Conservation (phyloP, 768 basidiomycete species). For the Podaxis pistillaris region DNA sequence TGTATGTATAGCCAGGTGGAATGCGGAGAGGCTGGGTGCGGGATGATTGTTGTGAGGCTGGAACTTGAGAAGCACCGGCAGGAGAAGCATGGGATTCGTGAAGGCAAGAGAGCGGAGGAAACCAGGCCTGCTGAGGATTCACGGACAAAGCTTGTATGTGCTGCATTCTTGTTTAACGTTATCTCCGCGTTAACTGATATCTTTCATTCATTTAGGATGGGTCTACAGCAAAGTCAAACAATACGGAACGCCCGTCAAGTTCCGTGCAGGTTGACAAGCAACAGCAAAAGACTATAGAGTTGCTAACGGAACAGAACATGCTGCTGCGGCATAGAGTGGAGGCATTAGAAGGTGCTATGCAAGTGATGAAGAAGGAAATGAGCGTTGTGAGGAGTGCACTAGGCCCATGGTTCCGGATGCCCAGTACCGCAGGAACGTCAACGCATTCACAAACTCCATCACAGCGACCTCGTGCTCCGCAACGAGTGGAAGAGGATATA, state of each 20-base stretch:
- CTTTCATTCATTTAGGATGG: background rate
- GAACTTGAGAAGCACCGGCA: slow-evolving; percentile 33
- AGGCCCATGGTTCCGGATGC: slow-evolving; percentile 44
- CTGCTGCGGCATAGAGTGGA: slow-evolving; percentile 58
- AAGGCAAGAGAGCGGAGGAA: background rate
- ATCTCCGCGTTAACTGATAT: background rate
- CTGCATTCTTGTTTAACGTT: background rate
- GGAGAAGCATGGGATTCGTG: slow-evolving; percentile 18
- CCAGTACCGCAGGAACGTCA: background rate
- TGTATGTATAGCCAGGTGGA: slow-evolving; percentile 57
- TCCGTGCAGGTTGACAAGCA: background rate
- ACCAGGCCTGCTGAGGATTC: too few relatives aligned
- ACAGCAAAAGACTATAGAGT: slow-evolving; percentile 10
- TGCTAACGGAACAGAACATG: slow-evolving; percentile 62
- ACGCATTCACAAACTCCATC: background rate
- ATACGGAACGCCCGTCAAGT: background rate
- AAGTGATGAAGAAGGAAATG: slow-evolving; percentile 55
- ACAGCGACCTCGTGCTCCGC: slow-evolving; percentile 2
- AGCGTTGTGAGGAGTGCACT: slow-evolving; percentile 51
- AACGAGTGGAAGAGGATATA: background rate
- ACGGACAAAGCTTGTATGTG: background rate
- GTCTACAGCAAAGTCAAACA: background rate
- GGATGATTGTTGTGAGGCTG: slow-evolving; percentile 40
- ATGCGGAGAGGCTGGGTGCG: slow-evolving; percentile 50
- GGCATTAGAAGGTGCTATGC: slow-evolving; percentile 54